Evolutionary conservation across 225 moss, liverwort and hornwort species (phyloP).

Genomic region (Antitrichia curtipendula): DNA sequence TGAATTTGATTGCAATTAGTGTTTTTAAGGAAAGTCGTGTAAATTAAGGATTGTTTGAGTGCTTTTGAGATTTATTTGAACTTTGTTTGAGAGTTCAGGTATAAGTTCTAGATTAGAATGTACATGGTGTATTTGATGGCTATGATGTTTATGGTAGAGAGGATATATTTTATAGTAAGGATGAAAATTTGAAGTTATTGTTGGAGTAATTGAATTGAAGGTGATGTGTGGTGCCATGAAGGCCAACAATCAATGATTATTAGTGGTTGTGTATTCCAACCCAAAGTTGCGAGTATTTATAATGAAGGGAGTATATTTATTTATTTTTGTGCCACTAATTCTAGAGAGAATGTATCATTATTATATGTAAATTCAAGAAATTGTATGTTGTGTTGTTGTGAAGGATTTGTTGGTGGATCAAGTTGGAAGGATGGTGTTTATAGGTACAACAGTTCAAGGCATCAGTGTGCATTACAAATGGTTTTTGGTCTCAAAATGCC

Average conservation of each 20-base stretch:
- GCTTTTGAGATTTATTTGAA: neutral
- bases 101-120: too few relatives aligned
- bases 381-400: neutral
- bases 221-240: rapidly evolving
- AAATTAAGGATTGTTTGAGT: neutral
- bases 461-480: neutral
- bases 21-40: neutral
- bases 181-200: neutral
- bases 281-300: neutral
- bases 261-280: neutral
- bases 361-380: neutral
- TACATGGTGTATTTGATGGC: neutral
- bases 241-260: neutral
- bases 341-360: rapidly evolving
- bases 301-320: neutral
- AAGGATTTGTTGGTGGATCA: neutral
- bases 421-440: neutral
- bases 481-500: too few relatives aligned
- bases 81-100: too few relatives aligned
- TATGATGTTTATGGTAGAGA: neutral
- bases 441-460: neutral
- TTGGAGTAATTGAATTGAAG: neutral
- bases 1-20: neutral
- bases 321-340: neutral
- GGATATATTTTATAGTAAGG: neutral